Conservation (phyloP, 495 filamentous ascomycete species). For the Usnea hakonensis region DNA sequence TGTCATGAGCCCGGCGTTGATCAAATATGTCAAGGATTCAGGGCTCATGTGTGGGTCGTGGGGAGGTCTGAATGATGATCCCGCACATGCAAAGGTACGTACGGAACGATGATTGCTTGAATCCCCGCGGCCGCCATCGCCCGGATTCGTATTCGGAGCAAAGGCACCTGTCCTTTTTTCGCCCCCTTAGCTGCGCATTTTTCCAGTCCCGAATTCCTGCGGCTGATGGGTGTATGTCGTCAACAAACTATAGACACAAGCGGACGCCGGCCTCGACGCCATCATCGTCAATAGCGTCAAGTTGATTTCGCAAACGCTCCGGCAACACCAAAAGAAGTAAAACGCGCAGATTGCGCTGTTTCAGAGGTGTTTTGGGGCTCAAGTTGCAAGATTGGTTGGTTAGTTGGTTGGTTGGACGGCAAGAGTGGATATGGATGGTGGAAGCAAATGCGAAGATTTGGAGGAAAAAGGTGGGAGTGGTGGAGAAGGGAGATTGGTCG, state of each 20-base stretch:
- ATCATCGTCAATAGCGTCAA: slow-evolving; percentile 25
- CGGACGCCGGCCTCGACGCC: slow-evolving; percentile 22
- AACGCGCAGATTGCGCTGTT: no score
- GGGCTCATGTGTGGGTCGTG: not conserved
- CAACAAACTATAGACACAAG: slow-evolving; percentile 20
- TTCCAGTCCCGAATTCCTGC: not conserved
- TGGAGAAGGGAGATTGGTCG: no score
- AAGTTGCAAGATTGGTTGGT: no score
- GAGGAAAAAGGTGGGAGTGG: no score
- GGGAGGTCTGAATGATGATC: not conserved
- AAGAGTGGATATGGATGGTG: no score
- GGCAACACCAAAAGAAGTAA: no score
- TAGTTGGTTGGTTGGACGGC: no score
- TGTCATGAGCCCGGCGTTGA: not conserved
- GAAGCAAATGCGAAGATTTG: no score
- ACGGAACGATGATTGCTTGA: no score
- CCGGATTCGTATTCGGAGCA: no score
- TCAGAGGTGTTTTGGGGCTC: no score
- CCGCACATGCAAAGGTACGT: not conserved
- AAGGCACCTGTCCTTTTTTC: not conserved
- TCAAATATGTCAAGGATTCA: not conserved
- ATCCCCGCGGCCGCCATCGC: no score
- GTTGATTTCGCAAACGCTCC: slow-evolving; percentile 14
- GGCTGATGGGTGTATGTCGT: not conserved
- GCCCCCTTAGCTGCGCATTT: not conserved